Percentiles rank a stretch among this genome's conserved stretches.
phyloP scores from a whole-genome alignment of 305 asterid species.

The Fraxinus floribunda region DNA sequence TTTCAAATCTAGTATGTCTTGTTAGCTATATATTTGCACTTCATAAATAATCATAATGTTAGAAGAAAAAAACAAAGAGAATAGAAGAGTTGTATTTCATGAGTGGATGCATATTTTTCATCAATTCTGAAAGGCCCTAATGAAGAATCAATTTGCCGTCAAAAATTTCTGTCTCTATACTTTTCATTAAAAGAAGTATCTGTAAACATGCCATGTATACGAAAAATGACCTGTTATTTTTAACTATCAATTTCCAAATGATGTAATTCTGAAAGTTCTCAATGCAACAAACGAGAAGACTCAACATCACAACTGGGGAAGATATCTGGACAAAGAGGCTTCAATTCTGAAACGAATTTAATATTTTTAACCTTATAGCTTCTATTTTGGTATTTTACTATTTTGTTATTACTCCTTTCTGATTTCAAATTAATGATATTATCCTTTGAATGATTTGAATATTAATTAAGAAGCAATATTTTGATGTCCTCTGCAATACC shows the following conservation, averaged over 20 bases:
- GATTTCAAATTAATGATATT: background rate
- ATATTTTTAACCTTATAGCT: background rate
- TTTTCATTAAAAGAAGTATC: background rate
- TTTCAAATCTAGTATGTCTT: background rate
- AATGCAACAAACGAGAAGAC: background rate
- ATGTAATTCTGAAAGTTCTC: background rate
- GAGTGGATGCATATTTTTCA: background rate
- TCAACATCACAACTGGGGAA: background rate
- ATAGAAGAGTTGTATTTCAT: background rate
- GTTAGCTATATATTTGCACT: background rate
- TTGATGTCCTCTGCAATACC: conserved; percentile 16
- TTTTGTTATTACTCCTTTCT: background rate
- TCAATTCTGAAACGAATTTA: background rate
- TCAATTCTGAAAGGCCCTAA: background rate
- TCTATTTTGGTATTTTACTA: background rate
- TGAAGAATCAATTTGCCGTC: background rate
- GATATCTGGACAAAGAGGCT: background rate
- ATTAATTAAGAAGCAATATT: background rate
- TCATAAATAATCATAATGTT: background rate
- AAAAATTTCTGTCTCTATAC: background rate
- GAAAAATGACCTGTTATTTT: background rate
- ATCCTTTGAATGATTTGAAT: background rate
- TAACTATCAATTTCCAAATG: background rate
- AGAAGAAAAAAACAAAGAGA: background rate
- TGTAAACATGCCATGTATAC: background rate